Evolutionary conservation across 495 filamentous ascomycete species (phyloP), one percentile per base, ranked within the genome.

Genomic region (Neurospora hispaniola): DNA sequence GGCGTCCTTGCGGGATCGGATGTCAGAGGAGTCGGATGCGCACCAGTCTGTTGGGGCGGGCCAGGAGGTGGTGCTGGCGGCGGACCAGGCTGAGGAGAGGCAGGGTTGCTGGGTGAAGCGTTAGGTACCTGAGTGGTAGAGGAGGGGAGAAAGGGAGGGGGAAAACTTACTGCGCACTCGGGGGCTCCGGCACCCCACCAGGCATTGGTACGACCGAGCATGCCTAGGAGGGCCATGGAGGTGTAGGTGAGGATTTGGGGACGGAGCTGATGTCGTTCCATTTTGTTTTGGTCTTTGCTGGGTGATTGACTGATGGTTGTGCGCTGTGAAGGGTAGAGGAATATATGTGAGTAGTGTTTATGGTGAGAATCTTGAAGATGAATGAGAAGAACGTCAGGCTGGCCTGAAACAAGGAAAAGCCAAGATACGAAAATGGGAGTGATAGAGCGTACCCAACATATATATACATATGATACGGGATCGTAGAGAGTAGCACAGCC

Each of bases 11-110:
- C 54, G 54, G 27, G 54, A 66, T 66, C 35, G 8, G 7, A 8
- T 16, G 5, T 9, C 54, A 0, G 54, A 66, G 27, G 35, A 9
- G 41, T 80, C 74, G 75, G 73, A 75, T 48, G 77, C 73, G 80
- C 84, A 85, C 80, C 82, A 85, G 43, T 71, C 76, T n/a, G 82
- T 83, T 10, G 84, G 83, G 18, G 80, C 80, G 6, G 84, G 84
- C 84, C 84, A 85, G 71, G 39, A 71, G 71, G 73, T 74, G 69
- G 78, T 73, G 69, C 73, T 75, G 38, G 77, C 69, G 7, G 78
- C 76, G 10, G 73, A 70, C 80, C 80, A 85, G 69, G 73, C 76
- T n/a, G 84, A 82, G 18, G 81, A 82, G 59, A 85, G 79, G 62
- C 84, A 85, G 70, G 76, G 75, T 79, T 85, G 80, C 82, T 84